phyloP scores from a whole-genome alignment of 371 early-diverging fungal genomes.

The Apophysomyces ossiformis region DNA sequence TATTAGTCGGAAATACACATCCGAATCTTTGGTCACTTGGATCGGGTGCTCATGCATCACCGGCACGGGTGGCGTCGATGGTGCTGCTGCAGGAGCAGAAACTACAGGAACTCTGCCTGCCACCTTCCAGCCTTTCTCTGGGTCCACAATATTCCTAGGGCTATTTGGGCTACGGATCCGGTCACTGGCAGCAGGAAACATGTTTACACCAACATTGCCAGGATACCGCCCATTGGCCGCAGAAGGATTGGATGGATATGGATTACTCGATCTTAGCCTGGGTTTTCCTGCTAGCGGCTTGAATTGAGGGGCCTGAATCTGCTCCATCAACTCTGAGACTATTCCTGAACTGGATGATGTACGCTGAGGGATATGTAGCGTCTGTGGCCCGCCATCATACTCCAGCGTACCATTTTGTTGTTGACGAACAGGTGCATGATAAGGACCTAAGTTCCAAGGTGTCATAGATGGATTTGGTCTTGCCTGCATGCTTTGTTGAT shows the following conservation, averaged over 20 bases:
- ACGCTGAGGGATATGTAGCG: conserved; percentile 34
- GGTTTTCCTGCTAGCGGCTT: conserved; percentile 14
- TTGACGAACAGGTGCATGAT: conserved; percentile 6
- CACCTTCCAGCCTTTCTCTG: conserved; percentile 28
- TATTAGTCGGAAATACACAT: conserved; percentile 46
- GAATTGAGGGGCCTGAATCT: conserved; percentile 18
- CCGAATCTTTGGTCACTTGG: conserved; percentile 43
- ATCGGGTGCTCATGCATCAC: conserved; percentile 31
- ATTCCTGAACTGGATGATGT: conserved; percentile 36
- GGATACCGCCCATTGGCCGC: background rate
- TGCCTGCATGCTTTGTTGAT: conserved; percentile 14
- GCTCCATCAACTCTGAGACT: conserved; percentile 30
- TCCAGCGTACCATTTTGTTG: conserved; percentile 15
- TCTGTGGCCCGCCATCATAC: conserved; percentile 23
- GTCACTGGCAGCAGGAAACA: conserved; percentile 5
- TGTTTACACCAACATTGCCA: background rate
- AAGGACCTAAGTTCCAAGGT: conserved; percentile 1
- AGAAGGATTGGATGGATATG: conserved; percentile 5
- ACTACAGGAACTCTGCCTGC: conserved; percentile 23
- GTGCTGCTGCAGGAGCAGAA: conserved; percentile 1
- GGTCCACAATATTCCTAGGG: conserved; percentile 19
- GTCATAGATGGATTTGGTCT: conserved; percentile 3
- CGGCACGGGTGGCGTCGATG: background rate
- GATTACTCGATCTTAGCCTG: conserved; percentile 7
- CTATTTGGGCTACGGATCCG: conserved; percentile 21